These are phyloP conservation scores for Peribolospora kevripleyi DNA, from an alignment of 768 basidiomycete genomes.

Conservation along the genomic window DNA sequence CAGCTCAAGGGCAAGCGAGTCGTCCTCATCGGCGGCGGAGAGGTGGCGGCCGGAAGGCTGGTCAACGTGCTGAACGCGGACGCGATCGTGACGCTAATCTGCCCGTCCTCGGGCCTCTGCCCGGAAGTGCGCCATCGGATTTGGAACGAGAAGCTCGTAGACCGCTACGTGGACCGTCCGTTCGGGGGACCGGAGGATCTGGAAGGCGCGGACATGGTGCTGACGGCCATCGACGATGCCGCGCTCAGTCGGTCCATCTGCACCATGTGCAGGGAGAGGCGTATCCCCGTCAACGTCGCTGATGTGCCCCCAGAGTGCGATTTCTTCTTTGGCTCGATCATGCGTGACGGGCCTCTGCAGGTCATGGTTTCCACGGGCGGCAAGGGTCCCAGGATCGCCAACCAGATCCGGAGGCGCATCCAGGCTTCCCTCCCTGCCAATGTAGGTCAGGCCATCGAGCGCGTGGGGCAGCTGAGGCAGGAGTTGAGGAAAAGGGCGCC, in stretches of 20 bases:
- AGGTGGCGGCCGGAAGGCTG: conserved; percentile 68
- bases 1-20: conserved; percentile 63
- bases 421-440: conserved; percentile 41
- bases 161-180: conserved; percentile 40
- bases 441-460: conserved; percentile 53
- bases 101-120: conserved; percentile 43
- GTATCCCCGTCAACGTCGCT: conserved; percentile 80
- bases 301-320: conserved; percentile 90
- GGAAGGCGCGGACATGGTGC: conserved; percentile 50
- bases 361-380: conserved; percentile 93
- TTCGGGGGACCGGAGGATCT: conserved; percentile 29
- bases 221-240: conserved; percentile 77
- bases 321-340: conserved; percentile 91
- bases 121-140: conserved; percentile 21
- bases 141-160: conserved; percentile 19
- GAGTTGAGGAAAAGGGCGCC: conserved; percentile 56
- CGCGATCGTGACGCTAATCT: conserved; percentile 50
- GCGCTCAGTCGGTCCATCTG: conserved; percentile 47
- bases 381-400: conserved; percentile 70
- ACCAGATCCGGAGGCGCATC: conserved; percentile 47
- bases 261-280: conserved; percentile 35
- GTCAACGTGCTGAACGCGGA: conserved; percentile 62
- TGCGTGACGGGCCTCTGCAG: conserved; percentile 71
- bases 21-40: conserved; percentile 80
- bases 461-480: conserved; percentile 46